Evolutionary conservation across 371 early-diverging fungal genomes (phyloP).

Genomic region (Mortierella sp.): DNA sequence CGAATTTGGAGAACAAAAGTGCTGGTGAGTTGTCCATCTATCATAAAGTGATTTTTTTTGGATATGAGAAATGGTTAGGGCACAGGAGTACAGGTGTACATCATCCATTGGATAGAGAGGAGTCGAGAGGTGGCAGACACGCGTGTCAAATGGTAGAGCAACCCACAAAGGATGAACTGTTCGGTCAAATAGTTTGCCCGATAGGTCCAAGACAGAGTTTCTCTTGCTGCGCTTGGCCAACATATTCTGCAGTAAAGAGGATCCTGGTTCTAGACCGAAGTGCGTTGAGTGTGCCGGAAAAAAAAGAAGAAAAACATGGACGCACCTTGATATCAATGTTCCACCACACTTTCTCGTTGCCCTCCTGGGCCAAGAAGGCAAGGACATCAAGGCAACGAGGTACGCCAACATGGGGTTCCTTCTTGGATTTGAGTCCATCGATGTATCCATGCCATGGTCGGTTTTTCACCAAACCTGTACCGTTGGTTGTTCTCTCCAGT

Average conservation of each 20-base stretch:
- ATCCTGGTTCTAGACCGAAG: no score
- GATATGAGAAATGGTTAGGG: no score
- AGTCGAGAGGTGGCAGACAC: background rate
- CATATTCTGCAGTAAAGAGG: no score
- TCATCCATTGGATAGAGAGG: background rate
- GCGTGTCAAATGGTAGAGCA: no score
- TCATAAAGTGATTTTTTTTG: no score
- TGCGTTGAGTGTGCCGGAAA: no score
- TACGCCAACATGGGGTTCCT: constrained; percentile 60
- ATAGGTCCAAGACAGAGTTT: background rate
- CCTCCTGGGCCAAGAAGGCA: constrained; percentile 61
- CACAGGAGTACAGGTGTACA: no score
- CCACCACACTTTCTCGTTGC: constrained; percentile 60
- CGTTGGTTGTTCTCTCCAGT: constrained; percentile 68
- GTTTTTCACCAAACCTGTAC: constrained; percentile 61
- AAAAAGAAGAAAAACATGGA: no score
- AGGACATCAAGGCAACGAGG: constrained; percentile 69
- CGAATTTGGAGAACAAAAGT: constrained; percentile 31
- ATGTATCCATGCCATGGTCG: constrained; percentile 68
- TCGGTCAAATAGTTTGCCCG: no score
- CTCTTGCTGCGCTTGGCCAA: no score
- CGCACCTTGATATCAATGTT: constrained; percentile 75
- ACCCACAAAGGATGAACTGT: no score
- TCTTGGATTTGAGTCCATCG: constrained; percentile 63
- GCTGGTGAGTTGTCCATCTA: constrained; percentile 54